Conservation (phyloP, 371 early-diverging fungal genomes). For the Conidiobolus coronatus region DNA sequence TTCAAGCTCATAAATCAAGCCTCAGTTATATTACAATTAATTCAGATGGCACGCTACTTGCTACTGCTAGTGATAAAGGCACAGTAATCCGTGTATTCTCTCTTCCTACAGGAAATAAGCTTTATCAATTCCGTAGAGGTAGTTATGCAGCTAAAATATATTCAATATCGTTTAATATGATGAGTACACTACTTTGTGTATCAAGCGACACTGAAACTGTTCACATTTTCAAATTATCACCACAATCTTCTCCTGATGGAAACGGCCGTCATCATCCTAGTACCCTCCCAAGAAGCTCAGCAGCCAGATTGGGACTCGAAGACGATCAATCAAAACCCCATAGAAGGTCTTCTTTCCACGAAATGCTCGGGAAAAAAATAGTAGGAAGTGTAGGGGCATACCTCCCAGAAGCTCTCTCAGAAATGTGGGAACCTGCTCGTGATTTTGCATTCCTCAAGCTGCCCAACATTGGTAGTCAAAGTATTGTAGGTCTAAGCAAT, state of each 20-base stretch:
- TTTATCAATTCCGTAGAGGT: conserved; percentile 90
- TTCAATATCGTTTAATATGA: conserved; percentile 71
- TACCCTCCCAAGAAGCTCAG: background rate
- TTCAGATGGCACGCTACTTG: conserved; percentile 74
- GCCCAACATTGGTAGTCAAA: conserved; percentile 55
- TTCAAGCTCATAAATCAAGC: conserved; percentile 82
- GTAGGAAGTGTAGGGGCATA: conserved; percentile 60
- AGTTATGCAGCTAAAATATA: conserved; percentile 76
- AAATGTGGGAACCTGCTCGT: conserved; percentile 84
- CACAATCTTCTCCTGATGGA: background rate
- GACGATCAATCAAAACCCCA: background rate
- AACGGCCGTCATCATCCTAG: background rate
- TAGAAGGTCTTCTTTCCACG: conserved; percentile 28
- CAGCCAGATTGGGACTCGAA: background rate
- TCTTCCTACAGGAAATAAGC: conserved; percentile 59
- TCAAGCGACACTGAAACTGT: conserved; percentile 88
- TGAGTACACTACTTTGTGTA: conserved; percentile 57
- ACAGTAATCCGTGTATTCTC: conserved; percentile 91
- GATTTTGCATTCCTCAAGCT: conserved; percentile 84
- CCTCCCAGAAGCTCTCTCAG: conserved; percentile 66
- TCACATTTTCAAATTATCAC: conserved; percentile 73
- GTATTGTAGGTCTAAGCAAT: conserved; percentile 57
- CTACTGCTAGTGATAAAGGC: conserved; percentile 90
- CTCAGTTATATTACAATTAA: conserved; percentile 65
- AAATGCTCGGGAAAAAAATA: conserved; percentile 18